These are phyloP conservation scores for Funneliformis mosseae DNA, from an alignment of 192 early-diverging fungal species.

Conservation along the genomic window DNA sequence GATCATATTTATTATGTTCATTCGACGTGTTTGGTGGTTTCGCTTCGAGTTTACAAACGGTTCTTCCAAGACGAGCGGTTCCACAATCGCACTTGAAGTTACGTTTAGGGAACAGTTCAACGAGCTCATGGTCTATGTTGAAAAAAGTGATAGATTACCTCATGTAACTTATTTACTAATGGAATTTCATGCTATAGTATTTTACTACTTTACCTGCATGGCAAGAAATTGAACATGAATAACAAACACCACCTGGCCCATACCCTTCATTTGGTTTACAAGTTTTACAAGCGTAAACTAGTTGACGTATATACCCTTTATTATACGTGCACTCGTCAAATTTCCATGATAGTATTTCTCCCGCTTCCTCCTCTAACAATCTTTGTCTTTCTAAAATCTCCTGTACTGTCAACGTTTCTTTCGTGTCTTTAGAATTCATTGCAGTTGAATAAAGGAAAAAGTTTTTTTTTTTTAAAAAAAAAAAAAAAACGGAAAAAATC, in stretches of 20 bases:
- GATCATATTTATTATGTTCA: conserved; percentile 74
- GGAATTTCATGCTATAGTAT: background rate
- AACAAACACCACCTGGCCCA: conserved; percentile 65
- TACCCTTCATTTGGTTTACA: conserved; percentile 53
- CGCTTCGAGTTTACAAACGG: conserved; percentile 48
- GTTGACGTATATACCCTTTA: conserved; percentile 77
- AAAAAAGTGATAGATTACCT: background rate
- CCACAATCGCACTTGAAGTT: conserved; percentile 93
- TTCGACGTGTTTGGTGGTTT: conserved; percentile 53
- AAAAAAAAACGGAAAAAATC: background rate
- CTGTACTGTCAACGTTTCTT: conserved; percentile 46
- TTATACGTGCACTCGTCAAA: conserved; percentile 77
- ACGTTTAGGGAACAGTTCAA: conserved; percentile 86
- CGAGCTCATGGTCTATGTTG: conserved; percentile 66
- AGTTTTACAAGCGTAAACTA: conserved; percentile 80
- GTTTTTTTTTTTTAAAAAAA: background rate
- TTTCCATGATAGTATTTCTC: conserved; percentile 63
- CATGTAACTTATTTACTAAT: background rate
- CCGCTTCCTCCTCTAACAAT: conserved; percentile 48
- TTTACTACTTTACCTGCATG: conserved; percentile 45
- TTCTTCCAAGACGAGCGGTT: conserved; percentile 50
- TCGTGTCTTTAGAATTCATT: conserved; percentile 28
- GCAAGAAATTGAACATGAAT: conserved; percentile 79
- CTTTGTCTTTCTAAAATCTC: conserved; percentile 43
- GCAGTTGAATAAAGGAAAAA: background rate